Percentiles rank a stretch among this genome's conserved stretches.
Evolutionary conservation across 164 flowering plant species (phyloP).

Genomic region (Hamamelis virginiana): DNA sequence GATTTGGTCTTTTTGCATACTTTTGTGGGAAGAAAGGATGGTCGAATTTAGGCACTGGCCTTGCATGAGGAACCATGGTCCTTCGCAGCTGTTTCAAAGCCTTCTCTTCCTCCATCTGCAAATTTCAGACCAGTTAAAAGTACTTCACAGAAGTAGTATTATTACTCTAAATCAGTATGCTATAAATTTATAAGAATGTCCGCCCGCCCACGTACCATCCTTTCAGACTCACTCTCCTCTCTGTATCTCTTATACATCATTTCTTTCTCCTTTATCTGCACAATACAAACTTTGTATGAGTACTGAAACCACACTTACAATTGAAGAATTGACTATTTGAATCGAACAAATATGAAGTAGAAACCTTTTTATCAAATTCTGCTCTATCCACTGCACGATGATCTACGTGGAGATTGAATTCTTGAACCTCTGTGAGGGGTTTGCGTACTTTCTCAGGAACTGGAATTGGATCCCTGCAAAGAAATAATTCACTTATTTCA

Average conservation of each 20-base stretch:
- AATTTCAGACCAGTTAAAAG: not conserved
- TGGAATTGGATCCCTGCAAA: constrained; percentile 91
- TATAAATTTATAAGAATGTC: no score
- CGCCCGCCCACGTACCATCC: constrained; percentile 59
- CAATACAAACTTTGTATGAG: not conserved
- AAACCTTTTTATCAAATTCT: constrained; percentile 83
- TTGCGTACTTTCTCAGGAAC: constrained; percentile 73
- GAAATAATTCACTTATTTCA: not conserved
- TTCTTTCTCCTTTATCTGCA: constrained; percentile 86
- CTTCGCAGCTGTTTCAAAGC: constrained; percentile 86
- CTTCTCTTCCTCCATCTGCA: constrained; percentile 94
- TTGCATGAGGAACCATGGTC: constrained; percentile 92
- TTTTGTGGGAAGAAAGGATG: constrained; percentile 83
- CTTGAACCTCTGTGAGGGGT: constrained; percentile 84
- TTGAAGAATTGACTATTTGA: not conserved
- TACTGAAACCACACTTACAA: not conserved
- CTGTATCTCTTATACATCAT: constrained; percentile 78
- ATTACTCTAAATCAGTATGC: not conserved
- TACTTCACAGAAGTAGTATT: not conserved
- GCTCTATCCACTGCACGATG: constrained; percentile 84
- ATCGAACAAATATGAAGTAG: no score
- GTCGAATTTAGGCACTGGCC: constrained; percentile 78
- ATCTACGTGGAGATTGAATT: constrained; percentile 66
- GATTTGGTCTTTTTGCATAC: constrained; percentile 34
- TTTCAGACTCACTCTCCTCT: constrained; percentile 82